Base-by-base conservation (phyloP, 139 green algal species). In the Chlamydomonas urium region DNA sequence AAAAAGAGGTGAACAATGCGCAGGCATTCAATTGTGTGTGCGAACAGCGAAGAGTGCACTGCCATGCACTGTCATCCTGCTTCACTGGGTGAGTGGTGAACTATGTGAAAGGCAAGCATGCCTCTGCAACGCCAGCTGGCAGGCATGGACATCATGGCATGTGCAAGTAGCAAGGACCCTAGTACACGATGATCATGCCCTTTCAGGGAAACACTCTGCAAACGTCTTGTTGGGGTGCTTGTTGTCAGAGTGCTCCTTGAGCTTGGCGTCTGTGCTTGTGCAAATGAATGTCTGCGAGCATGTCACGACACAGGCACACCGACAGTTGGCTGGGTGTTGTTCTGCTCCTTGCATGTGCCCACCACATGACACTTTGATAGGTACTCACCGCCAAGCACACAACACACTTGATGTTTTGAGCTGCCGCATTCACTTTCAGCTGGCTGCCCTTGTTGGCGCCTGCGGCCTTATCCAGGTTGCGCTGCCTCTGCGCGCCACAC, bases 201-300 rank as follows among this genome's bases (percentile, higher is more conserved):
- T n/a, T n/a, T n/a, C n/a, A n/a, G n/a, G n/a, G n/a, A n/a, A n/a
- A n/a, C 42, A 53, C 42, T 53, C 42, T 10, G 29, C n/a, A 47
- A 62, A 73, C 21, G 48, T 33, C 31, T 73, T 57, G n/a, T 65
- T 48, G 14, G 48, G 47, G 66, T 67, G 59, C 65, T 71, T 71
- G 38, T 71, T 66, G 23, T 65, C 67, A 66, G 33, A 74, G 34
- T 74, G 67, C 26, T 71, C 65, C 26, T 71, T 71, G 6, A 71
- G 37, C 65, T 71, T 71, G 19, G 38, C 23, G 10, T 71, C 65
- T 23, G 65, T 60, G 33, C 32, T 28, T 26, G 65, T 71, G 65
- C 65, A 60, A 4, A 71, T 57, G 65, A 71, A 71, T 8, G 69
- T 83, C 66, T 33, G 66, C 79, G 17, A 70, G 42, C 42, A 53